Evolutionary conservation across 768 basidiomycete genomes (phyloP), one percentile per base, ranked within the genome.

Genomic region (Macrolepiota albuminosa): DNA sequence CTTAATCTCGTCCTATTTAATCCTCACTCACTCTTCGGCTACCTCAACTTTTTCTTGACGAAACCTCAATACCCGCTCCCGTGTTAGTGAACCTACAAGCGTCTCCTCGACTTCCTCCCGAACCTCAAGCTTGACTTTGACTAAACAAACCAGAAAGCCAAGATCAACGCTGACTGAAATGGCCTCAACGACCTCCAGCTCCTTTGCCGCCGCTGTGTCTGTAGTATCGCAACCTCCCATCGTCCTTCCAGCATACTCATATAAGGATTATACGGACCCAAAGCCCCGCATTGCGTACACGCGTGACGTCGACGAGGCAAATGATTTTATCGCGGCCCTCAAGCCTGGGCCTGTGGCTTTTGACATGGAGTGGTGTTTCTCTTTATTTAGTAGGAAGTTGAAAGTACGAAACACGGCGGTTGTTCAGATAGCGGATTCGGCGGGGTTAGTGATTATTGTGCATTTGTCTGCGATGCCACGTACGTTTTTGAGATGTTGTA

Each of bases 341-440:
- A 62, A 61, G 45, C 51, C 62, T 3, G 73, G 73, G 64, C 69
- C 74, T n/a, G 34, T 75, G 24, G 72, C 70, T 13, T 66, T 74
- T 37, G 74, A 75, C 58, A 65, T 73, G 48, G 74, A 75, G 59
- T 75, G 74, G 74, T 67, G 69, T 31, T 70, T 71, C 40, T 54
- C 68, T 21, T 67, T 40, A 0, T 29, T 16, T 24, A 11, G 29
- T 6, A 14, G 29, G 9, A 54, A 56, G 5, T 34, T 46, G 39
- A 26, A 40, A 13, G 69, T 72, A 40, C 59, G 70, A 10, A 63
- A 65, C 46, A 66, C 65, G 33, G 72, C 74, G 1, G 68, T 74
- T 21, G 67, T 74, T 33, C 74, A 75, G 60, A 49, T 75, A 21
- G 69, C 70, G 14, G 73, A 74, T 66, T 47, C 63, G 9, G 54